These are phyloP conservation scores for Arthrobotrys sphaeroides DNA, from an alignment of 2,329 filamentous ascomycete species.

Conservation along the genomic window DNA sequence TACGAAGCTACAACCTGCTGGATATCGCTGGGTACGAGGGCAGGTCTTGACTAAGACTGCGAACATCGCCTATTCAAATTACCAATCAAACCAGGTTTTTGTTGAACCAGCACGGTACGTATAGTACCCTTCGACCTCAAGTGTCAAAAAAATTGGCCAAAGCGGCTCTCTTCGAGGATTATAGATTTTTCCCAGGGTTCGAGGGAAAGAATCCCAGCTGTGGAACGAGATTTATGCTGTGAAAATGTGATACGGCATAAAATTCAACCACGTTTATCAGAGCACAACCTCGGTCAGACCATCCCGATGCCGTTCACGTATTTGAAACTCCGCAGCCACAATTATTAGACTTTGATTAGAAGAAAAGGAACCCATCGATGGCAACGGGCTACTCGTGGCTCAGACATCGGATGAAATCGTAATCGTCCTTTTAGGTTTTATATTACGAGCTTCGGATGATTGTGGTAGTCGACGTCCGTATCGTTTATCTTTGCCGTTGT, in stretches of 20 bases:
- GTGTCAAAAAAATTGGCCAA: background rate
- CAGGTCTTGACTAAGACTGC: conserved; percentile 13
- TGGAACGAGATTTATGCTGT: conserved; percentile 41
- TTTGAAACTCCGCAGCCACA: conserved; percentile 1
- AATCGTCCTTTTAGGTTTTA: conserved; percentile 20
- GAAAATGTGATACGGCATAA: conserved; percentile 38
- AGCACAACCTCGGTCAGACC: conserved; percentile 39
- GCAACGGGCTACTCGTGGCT: conserved; percentile 11
- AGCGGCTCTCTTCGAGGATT: conserved; percentile 12
- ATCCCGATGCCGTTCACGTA: background rate
- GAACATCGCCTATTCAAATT: conserved; percentile 41
- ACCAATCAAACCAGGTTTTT: conserved; percentile 10
- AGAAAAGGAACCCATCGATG: background rate
- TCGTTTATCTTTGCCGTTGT: conserved; percentile 27
- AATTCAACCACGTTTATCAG: conserved; percentile 28
- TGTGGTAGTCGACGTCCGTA: background rate
- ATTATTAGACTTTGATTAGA: too few species aligned
- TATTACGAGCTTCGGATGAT: conserved; percentile 16
- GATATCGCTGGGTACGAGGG: conserved; percentile 5
- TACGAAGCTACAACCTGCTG: conserved; percentile 9
- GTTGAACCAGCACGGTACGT: background rate
- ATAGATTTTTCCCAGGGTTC: conserved; percentile 7
- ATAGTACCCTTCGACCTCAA: background rate
- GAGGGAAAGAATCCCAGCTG: conserved; percentile 27
- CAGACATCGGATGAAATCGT: conserved; percentile 52